These are phyloP conservation scores for Dactylellina haptotyla DNA, from an alignment of 2,329 filamentous ascomycete species.

Conservation along the genomic window DNA sequence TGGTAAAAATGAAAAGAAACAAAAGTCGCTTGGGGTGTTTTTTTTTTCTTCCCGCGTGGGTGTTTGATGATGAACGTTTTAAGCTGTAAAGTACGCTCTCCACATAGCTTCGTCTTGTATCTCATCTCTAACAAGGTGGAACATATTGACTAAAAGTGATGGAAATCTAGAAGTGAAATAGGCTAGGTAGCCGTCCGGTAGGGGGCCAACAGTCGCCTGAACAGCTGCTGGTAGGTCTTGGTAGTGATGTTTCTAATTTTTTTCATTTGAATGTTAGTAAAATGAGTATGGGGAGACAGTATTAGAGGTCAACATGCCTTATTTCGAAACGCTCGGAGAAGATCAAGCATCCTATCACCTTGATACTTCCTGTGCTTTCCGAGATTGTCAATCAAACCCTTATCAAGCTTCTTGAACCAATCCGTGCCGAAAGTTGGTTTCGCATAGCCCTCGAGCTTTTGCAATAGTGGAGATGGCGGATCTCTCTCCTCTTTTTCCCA, in stretches of 20 bases:
- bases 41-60: conserved; percentile 15
- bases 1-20: conserved; percentile 30
- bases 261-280: neutral
- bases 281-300: neutral
- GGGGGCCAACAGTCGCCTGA: conserved; percentile 73
- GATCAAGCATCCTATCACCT: conserved; percentile 81
- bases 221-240: conserved; percentile 91
- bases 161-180: conserved; percentile 88
- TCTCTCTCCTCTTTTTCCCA: conserved; percentile 80
- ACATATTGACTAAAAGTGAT: conserved; percentile 71
- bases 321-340: conserved; percentile 88
- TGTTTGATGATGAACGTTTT: conserved; percentile 11
- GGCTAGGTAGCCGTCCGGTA: conserved; percentile 81
- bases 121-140: conserved; percentile 63
- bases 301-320: conserved; percentile 65
- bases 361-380: conserved; percentile 70
- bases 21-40: conserved; percentile 16
- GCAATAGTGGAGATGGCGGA: conserved; percentile 67
- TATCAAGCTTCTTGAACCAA: conserved; percentile 71
- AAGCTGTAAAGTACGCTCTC: conserved; percentile 49
- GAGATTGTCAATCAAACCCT: conserved; percentile 51
- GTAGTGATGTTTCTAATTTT: conserved; percentile 90
- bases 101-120: conserved; percentile 50
- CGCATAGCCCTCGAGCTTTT: conserved; percentile 69
- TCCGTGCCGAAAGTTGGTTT: conserved; percentile 72